Evolutionary conservation across 305 asterid genomes (phyloP).

Genomic region (Ajuga reptans): DNA sequence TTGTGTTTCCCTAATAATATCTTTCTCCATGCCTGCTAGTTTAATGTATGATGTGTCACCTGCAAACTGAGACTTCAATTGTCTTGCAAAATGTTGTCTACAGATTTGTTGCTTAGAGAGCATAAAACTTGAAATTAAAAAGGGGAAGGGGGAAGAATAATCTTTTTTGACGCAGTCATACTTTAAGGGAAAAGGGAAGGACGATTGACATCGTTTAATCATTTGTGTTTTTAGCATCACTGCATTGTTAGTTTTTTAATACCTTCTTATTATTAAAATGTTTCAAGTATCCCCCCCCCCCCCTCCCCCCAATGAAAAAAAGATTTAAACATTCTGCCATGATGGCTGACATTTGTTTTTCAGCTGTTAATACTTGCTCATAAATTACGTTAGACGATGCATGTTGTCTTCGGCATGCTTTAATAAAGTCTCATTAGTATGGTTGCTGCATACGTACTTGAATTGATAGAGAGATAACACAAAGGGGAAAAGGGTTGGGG

Average conservation of each 20-base stretch:
- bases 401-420: not conserved
- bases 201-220: not conserved
- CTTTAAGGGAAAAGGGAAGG: not conserved
- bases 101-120: not conserved
- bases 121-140: not conserved
- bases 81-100: not conserved
- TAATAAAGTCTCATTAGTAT: not conserved
- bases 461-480: not conserved
- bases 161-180: not conserved
- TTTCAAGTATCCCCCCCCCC: not conserved
- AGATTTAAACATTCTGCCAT: not conserved
- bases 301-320: too few species aligned
- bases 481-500: not conserved
- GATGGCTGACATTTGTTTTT: not conserved
- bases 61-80: conserved; percentile 1
- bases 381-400: not conserved
- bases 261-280: not conserved
- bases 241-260: not conserved
- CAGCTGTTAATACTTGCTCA: not conserved
- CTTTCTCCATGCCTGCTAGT: not conserved
- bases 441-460: not conserved
- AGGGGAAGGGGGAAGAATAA: not conserved
- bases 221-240: not conserved
- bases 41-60: not conserved
- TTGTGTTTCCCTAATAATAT: not conserved